Evolutionary conservation across 371 early-diverging fungal genomes (phyloP), one percentile per base, ranked within the genome.

Genomic region (Saksenaea vasiformis): DNA sequence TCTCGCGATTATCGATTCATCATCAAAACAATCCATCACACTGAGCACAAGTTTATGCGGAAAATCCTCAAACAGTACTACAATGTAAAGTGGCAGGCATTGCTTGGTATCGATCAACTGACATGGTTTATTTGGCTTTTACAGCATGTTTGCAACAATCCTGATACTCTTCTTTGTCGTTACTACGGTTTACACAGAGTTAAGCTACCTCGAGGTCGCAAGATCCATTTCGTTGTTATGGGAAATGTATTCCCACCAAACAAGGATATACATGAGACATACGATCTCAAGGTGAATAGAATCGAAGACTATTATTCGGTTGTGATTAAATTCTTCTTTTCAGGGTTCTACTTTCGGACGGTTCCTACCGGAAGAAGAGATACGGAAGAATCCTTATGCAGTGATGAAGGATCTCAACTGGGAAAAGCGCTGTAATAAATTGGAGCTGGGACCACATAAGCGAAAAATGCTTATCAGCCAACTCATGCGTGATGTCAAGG

Each of bases 161-260:
- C 97, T 15, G 85, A 98, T 73, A 97, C 99, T 1, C 84, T 97
- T 15, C 78, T 98, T 0, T 93, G 92, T 63, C 90, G 98, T 34
- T 93, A 95, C 65, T 96, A 94, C 74, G 98, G 98, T 13, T 76
- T 98, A 22, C 97, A 98, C 72, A 90, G 99, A 39, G 94, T 98
- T 66, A 97, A 96, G 80, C 77, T 95, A 47, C 96, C 97, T 5
- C 91, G 89, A 51, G 90, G 93, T 36, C 82, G 88, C 53, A 96
- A 97, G 77, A 94, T 97, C 39, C 96, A 98, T 73, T 98, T 98
- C 79, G 94, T 98, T 13, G 96, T 98, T 35, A 98, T 98, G 99
- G 95, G 93, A 58, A 98, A 98, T 69, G 93, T 98, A 11, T 92
- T 96, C 72, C 98, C 99, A 5, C 90, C 97, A 13, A 93, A 95